These are phyloP conservation scores for Agrocybe praecox DNA, from an alignment of 768 basidiomycete species.

Conservation along the genomic window DNA sequence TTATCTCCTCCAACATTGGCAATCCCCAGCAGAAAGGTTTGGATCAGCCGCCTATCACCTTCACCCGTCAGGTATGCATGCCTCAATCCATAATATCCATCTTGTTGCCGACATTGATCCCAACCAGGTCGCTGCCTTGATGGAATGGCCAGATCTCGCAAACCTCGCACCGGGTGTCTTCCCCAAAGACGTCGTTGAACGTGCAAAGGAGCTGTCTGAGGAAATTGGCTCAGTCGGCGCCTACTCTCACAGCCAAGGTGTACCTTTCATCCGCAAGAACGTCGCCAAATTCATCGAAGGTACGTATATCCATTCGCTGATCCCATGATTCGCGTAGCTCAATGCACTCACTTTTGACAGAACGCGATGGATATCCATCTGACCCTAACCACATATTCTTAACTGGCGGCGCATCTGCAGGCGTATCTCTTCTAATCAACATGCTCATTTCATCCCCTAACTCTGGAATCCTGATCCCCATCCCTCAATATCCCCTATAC, in stretches of 20 bases:
- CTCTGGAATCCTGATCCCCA: conserved; percentile 89
- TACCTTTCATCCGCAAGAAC: conserved; percentile 82
- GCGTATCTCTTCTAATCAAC: conserved; percentile 85
- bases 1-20: conserved; percentile 96
- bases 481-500: conserved; percentile 98
- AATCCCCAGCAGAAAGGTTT: conserved; percentile 97
- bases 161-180: conserved; percentile 77
- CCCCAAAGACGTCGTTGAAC: conserved; percentile 82
- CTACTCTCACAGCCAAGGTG: conserved; percentile 94
- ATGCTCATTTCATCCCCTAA: conserved; percentile 71
- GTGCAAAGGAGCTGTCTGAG: conserved; percentile 76
- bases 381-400: conserved; percentile 89
- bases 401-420: conserved; percentile 92
- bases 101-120: not conserved
- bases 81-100: not conserved
- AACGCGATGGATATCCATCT: conserved; percentile 87
- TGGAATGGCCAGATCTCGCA: conserved; percentile 88
- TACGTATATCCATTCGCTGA: conserved; percentile 38
- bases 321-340: conserved; percentile 3
- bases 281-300: conserved; percentile 91
- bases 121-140: conserved; percentile 82
- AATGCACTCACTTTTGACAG: conserved; percentile 37
- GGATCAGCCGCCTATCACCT: conserved; percentile 92
- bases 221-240: conserved; percentile 95
- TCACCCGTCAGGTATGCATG: conserved; percentile 79